Evolutionary conservation across 2,329 filamentous ascomycete genomes (phyloP).

Genomic region (Leptographium wingfieldii): DNA sequence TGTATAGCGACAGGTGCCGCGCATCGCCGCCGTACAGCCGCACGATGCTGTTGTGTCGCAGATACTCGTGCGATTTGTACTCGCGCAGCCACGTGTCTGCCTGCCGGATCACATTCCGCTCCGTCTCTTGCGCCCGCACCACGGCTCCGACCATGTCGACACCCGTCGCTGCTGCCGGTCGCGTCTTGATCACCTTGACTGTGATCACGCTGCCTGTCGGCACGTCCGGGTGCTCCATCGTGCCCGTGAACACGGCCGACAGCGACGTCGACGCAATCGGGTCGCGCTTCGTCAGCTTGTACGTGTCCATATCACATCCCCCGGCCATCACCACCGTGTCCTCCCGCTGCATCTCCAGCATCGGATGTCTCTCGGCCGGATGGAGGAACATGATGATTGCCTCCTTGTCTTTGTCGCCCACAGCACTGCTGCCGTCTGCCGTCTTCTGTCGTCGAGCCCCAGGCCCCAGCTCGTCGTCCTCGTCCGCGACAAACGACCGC

Average conservation of each 20-base stretch:
- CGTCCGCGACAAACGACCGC: slow-evolving; percentile 33
- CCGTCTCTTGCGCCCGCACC: slow-evolving; percentile 34
- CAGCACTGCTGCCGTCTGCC: slow-evolving; percentile 13
- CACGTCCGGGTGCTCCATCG: slow-evolving; percentile 34
- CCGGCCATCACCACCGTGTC: slow-evolving; percentile 37
- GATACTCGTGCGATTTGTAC: slow-evolving; percentile 40
- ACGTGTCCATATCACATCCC: slow-evolving; percentile 38
- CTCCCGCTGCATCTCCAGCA: slow-evolving; percentile 36
- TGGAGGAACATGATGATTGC: neutral
- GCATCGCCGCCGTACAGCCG: slow-evolving; percentile 46
- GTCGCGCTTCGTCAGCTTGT: slow-evolving; percentile 41
- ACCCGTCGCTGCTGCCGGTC: slow-evolving; percentile 21
- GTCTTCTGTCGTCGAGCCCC: slow-evolving; percentile 21
- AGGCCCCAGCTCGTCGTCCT: slow-evolving; percentile 22
- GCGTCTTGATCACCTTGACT: slow-evolving; percentile 48
- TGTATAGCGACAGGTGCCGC: slow-evolving; percentile 45
- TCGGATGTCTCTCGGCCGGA: slow-evolving; percentile 30
- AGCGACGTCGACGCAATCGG: slow-evolving; percentile 42
- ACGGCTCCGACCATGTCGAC: slow-evolving; percentile 16
- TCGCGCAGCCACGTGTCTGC: slow-evolving; percentile 49
- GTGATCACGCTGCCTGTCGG: slow-evolving; percentile 39
- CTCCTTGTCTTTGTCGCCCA: slow-evolving; percentile 10
- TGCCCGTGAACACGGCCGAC: slow-evolving; percentile 41
- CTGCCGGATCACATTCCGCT: slow-evolving; percentile 44
- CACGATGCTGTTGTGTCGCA: slow-evolving; percentile 45